Evolutionary conservation across 805 yeast species (phyloP).

Genomic region (Brettanomyces sp.): DNA sequence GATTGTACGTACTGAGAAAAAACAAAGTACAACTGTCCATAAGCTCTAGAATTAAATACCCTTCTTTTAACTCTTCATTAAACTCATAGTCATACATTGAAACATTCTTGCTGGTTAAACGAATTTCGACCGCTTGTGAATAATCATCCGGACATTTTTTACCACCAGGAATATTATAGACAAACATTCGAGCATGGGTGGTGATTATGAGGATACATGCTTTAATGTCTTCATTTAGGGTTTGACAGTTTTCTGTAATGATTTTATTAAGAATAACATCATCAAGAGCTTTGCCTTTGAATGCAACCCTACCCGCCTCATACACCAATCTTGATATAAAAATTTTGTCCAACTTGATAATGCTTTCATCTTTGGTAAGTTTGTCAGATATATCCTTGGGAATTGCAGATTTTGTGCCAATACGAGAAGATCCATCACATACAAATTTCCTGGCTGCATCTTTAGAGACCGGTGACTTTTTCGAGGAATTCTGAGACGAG

Average conservation of each 20-base stretch:
- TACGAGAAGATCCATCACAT: no score
- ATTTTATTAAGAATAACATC: constrained; percentile 22
- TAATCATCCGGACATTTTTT: constrained; percentile 34
- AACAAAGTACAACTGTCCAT: constrained; percentile 48
- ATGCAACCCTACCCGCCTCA: constrained; percentile 20
- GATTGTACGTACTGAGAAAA: constrained; percentile 39
- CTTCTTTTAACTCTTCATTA: constrained; percentile 46
- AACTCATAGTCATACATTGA: constrained; percentile 79
- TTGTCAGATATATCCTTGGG: constrained; percentile 22
- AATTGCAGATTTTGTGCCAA: constrained; percentile 4
- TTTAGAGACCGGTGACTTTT: no score
- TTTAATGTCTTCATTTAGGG: constrained; percentile 21
- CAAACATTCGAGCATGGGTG: constrained; percentile 25
- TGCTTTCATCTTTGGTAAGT: constrained; percentile 23
- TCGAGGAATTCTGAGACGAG: no score
- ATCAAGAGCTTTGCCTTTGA: constrained; percentile 21
- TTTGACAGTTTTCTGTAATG: constrained; percentile 22
- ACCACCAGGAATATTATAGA: constrained; percentile 26
- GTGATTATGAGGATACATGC: constrained; percentile 28
- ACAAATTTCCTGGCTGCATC: no score
- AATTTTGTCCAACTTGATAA: constrained; percentile 24
- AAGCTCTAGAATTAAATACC: constrained; percentile 58
- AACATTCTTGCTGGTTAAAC: constrained; percentile 40
- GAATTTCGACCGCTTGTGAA: constrained; percentile 28
- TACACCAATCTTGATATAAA: constrained; percentile 24